Percentiles rank a stretch among this genome's conserved stretches.
Conservation (phyloP, 345 rosid species). For the Euphorbia pulcherrima region DNA sequence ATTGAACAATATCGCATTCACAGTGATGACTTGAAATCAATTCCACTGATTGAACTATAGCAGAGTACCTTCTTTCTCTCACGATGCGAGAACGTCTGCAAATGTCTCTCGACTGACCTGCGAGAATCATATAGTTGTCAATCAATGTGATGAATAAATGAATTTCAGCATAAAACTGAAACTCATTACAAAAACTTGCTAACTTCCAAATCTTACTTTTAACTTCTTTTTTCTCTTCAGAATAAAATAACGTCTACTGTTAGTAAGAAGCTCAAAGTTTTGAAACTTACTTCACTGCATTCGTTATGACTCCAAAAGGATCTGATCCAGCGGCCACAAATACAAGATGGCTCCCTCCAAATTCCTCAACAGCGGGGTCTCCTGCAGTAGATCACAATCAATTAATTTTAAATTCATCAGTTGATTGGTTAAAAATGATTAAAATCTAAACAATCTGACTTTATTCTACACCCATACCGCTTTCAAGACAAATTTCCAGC, state of each 20-base stretch:
- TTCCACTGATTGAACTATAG: not conserved
- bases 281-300: constrained; percentile 49
- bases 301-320: constrained; percentile 56
- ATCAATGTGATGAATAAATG: not conserved
- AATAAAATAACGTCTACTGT: too few species aligned
- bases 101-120: constrained; percentile 55
- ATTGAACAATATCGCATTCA: not conserved
- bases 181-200: not conserved
- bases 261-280: not conserved
- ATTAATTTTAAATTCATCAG: not conserved
- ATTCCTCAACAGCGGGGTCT: constrained; percentile 53
- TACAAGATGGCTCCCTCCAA: constrained; percentile 53
- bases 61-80: constrained; percentile 49
- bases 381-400: constrained; percentile 31
- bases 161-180: not conserved
- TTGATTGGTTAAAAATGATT: not conserved
- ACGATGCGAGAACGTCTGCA: constrained; percentile 56
- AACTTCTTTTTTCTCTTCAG: not conserved
- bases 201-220: not conserved
- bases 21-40: not conserved
- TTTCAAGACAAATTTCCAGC: constrained; percentile 64
- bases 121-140: constrained; percentile 13
- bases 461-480: constrained; percentile 32
- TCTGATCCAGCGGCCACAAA: constrained; percentile 60
- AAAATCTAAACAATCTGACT: not conserved